Evolutionary conservation across 176 grass and related monocot genomes (phyloP), one percentile per base, ranked within the genome.

Genomic region (Secale cereale): DNA sequence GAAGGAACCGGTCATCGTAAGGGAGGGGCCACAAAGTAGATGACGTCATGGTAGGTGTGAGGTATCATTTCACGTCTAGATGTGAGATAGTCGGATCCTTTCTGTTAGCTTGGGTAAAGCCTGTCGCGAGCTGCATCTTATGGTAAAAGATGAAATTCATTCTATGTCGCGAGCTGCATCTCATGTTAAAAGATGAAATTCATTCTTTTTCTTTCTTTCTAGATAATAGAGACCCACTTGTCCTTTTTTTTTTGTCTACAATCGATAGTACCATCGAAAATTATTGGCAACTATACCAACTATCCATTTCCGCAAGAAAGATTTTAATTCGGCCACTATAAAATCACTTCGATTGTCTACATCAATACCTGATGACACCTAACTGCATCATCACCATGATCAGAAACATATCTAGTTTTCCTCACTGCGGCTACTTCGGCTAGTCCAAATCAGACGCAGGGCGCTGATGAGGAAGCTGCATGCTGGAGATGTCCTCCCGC

Each of bases 401-500:
- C 81, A 79, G 30, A 83, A 45, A 3, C 7, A 78, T 28, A 57
- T 73, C 26, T 75, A 65, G 10, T 57, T 78, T 78, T 86, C 67
- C 43, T 87, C 59, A 31, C 4, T 46, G 23, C 36, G 31, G 11
- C 41, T 75, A 67, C 19, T 14, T 69, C 59, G 17, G 84, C 67
- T 92, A 98, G 67, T 91, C 91, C 5, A 94, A 63, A 79, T 93
- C 91, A 86, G 79, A 70, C 19, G 79, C 59, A 36, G 66, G 27
- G 66, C 71, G 84, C 52, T 78, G 67, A 65, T 94, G 84, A 16
- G 96, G 96, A 63, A 98, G 91, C 75, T 95, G 96, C 96, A 98
- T 95, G 87, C 89, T 98, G 39, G 91, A 88, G 59, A 98, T 98
- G 77, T 98, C 96, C 86, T 98, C 93, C 16, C 96, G 83, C 30